These are phyloP conservation scores for Globisporangium nagaii DNA, from an alignment of 352 stramenopile genomes.

Conservation along the genomic window DNA sequence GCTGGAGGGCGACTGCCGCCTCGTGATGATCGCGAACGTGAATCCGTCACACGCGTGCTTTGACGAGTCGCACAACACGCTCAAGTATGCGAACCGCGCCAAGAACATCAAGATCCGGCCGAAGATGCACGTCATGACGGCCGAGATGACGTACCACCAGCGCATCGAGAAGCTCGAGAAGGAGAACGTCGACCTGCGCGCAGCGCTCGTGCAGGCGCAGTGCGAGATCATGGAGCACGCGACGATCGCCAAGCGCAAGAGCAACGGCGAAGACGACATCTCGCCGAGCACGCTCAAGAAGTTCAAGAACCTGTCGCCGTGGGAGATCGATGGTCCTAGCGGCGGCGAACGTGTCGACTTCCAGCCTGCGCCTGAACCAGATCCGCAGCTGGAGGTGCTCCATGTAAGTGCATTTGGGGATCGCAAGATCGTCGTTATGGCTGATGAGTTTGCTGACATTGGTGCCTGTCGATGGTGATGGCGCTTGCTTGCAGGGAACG, in stretches of 20 bases:
- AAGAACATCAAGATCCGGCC: slow-evolving; percentile 90
- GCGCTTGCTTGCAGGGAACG: slow-evolving; percentile 15
- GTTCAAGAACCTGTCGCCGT: slow-evolving; percentile 39
- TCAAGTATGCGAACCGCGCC: slow-evolving; percentile 86
- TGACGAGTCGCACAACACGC: slow-evolving; percentile 87
- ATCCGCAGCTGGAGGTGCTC: slow-evolving; percentile 1
- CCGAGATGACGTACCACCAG: slow-evolving; percentile 59
- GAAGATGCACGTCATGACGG: slow-evolving; percentile 78
- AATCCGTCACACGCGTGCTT: slow-evolving; percentile 72
- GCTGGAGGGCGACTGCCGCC: slow-evolving; percentile 85
- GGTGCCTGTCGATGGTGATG: not conserved
- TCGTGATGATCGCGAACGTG: slow-evolving; percentile 90
- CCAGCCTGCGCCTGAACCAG: slow-evolving; percentile 1
- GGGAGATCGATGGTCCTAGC: not conserved
- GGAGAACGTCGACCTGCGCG: slow-evolving; percentile 39
- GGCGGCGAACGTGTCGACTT: not conserved
- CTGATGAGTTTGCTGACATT: not conserved
- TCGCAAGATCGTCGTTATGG: too few species aligned
- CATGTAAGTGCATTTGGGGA: slow-evolving; percentile 1
- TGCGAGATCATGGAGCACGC: slow-evolving; percentile 20
- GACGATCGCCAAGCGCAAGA: slow-evolving; percentile 30
- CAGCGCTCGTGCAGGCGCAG: slow-evolving; percentile 25
- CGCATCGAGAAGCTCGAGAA: slow-evolving; percentile 51
- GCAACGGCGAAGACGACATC: slow-evolving; percentile 23
- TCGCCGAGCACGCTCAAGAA: slow-evolving; percentile 30